Base-by-base conservation (phyloP, 1,284 basidiomycete genomes). In the Sporisorium exsertum region DNA sequence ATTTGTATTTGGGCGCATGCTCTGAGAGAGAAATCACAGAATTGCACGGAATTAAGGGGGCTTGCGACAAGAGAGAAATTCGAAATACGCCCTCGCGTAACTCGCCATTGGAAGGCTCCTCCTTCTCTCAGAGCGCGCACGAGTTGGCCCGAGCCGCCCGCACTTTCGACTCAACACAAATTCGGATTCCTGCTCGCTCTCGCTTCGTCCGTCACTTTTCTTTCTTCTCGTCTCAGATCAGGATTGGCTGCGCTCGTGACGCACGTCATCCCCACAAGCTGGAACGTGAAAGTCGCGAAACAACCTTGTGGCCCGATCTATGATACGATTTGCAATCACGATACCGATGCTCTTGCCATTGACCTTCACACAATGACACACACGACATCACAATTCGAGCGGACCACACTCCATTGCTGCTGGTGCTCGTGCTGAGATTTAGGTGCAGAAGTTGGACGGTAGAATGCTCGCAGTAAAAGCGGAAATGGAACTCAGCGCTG, bases 61-160 rank as follows among this genome's bases (percentile, higher is more conserved):
- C 16, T n/a, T n/a, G 37, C 35, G 15, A 35, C 8, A 12, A 16
- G 16, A 6, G 27, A 24, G 22, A 20, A 40, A 40, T 55, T 56
- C 29, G 54, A 56, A 56, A 49, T 29, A 35, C 56, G 56, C 56
- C 46, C 56, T 58, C 56, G 56, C 56, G 49, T 58, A 58, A 27
- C n/a, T 26, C n/a, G 18, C 16, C 26, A 18, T 35, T 22, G 27
- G 40, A 18, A 27, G 22, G 26, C 26, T 15, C 22, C 26, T 43
- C 40, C 45, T 45, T 27, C n/a, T 56, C 54, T 46, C 29, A 32
- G 5, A 32, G 5, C 5, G 29, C 29, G 7, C 12, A 27, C 22
- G 33, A 58, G 56, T 58, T 58, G 56, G 56, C 56, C 56, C 56
- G 56, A 58, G 56, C 56, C 46, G 40, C 46, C 40, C 56, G 20